These are phyloP conservation scores for Rhodamnia rubescens DNA, from an alignment of 345 rosid genomes.

Conservation along the genomic window DNA sequence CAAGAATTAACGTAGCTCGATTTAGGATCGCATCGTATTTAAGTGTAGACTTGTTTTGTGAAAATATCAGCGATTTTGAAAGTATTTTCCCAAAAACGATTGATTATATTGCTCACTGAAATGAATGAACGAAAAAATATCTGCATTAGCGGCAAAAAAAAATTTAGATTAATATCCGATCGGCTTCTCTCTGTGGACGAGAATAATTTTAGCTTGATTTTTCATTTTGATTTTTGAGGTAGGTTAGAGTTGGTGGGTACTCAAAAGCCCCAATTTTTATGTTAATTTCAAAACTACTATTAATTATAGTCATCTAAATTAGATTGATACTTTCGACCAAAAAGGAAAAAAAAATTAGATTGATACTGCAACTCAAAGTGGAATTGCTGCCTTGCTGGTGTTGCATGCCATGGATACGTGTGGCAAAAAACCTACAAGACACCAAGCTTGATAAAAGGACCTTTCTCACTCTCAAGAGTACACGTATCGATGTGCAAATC, in stretches of 20 bases:
- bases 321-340: no score
- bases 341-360: background rate
- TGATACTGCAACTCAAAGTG: background rate
- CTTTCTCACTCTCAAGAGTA: background rate
- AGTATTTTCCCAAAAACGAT: rapidly evolving
- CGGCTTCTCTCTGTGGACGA: background rate
- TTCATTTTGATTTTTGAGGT: background rate
- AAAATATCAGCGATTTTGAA: background rate
- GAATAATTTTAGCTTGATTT: background rate
- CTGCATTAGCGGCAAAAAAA: background rate
- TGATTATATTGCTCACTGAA: rapidly evolving
- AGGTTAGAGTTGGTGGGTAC: background rate
- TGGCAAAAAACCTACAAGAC: background rate
- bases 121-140: background rate
- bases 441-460: background rate
- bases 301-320: background rate
- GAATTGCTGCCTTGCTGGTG: background rate
- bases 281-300: background rate
- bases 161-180: background rate
- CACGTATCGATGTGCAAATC: background rate
- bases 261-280: background rate
- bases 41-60: rapidly evolving
- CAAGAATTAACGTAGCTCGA: background rate
- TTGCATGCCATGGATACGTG: background rate
- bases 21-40: background rate